phyloP scores from a whole-genome alignment of 495 filamentous ascomycete species.

The Aspergillus bertholletiae region DNA sequence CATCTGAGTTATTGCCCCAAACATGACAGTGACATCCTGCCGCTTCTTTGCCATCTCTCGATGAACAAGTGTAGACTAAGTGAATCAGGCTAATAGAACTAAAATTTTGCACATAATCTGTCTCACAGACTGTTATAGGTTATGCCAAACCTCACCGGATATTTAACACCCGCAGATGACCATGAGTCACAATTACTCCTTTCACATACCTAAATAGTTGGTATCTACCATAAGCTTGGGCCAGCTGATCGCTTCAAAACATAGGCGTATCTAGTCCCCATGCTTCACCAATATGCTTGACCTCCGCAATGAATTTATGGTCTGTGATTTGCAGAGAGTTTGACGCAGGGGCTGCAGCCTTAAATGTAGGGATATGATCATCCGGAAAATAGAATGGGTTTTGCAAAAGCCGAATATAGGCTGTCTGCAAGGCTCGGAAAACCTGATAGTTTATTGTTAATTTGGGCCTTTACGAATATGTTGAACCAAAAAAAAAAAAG shows the following conservation, averaged over 20 bases:
- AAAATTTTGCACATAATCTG: neutral
- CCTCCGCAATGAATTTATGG: slow-evolving; percentile 73
- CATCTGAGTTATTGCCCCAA: too few species aligned
- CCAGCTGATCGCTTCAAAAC: slow-evolving; percentile 20
- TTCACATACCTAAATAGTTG: neutral
- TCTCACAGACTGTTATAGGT: neutral
- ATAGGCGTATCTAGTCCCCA: slow-evolving; percentile 44
- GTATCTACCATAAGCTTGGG: neutral
- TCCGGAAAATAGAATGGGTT: slow-evolving; percentile 96
- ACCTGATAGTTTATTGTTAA: slow-evolving; percentile 49
- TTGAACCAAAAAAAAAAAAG: slow-evolving; percentile 1
- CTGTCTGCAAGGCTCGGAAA: slow-evolving; percentile 84
- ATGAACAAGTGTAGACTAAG: too few species aligned
- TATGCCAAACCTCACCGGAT: neutral
- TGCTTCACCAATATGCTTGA: slow-evolving; percentile 77
- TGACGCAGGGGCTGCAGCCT: slow-evolving; percentile 27
- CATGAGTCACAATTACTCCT: neutral
- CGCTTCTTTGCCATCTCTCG: too few species aligned
- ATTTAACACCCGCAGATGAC: neutral
- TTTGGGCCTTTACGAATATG: neutral
- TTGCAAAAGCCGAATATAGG: slow-evolving; percentile 83
- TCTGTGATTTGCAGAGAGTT: slow-evolving; percentile 69
- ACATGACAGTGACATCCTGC: too few species aligned
- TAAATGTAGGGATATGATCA: slow-evolving; percentile 59
- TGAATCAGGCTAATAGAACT: too few species aligned